Evolutionary conservation across 768 basidiomycete species (phyloP).

Genomic region (Lyophyllum decastes): DNA sequence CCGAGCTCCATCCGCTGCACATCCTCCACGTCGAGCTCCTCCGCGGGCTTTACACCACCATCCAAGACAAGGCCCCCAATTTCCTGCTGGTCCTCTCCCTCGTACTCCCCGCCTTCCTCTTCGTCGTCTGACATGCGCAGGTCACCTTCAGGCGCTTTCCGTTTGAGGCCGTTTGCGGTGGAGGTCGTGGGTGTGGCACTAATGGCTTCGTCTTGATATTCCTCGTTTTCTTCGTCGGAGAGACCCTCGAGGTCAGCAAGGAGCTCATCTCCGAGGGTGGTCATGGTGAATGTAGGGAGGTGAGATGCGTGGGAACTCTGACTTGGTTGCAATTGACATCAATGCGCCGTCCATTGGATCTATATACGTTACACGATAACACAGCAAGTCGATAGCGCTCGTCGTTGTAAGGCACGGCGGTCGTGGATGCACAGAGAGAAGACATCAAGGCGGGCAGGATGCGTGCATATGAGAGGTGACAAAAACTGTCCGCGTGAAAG

Average conservation of each 20-base stretch:
- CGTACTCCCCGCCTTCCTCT: constrained; percentile 48
- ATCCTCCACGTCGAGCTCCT: constrained; percentile 91
- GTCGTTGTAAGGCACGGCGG: no score
- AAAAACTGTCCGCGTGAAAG: constrained; percentile 7
- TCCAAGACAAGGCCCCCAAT: constrained; percentile 69
- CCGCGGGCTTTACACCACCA: constrained; percentile 91
- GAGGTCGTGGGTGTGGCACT: constrained; percentile 21
- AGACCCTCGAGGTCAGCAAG: constrained; percentile 89
- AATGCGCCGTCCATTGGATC: background rate
- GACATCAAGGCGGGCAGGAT: background rate
- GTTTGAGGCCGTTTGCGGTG: constrained; percentile 48
- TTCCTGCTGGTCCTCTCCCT: constrained; percentile 43
- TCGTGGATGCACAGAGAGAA: background rate
- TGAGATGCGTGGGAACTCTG: background rate
- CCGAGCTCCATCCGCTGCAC: constrained; percentile 94
- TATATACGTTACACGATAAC: background rate
- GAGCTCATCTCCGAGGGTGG: constrained; percentile 87
- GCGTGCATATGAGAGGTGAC: background rate
- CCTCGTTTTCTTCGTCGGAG: constrained; percentile 65
- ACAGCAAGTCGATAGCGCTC: background rate
- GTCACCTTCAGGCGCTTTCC: constrained; percentile 61
- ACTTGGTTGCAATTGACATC: background rate
- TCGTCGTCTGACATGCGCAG: constrained; percentile 60
- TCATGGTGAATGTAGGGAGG: constrained; percentile 47
- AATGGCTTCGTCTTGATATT: constrained; percentile 34